These are phyloP conservation scores for Sordariomycetes sp. DNA, from an alignment of 2,329 filamentous ascomycete genomes.

Conservation along the genomic window DNA sequence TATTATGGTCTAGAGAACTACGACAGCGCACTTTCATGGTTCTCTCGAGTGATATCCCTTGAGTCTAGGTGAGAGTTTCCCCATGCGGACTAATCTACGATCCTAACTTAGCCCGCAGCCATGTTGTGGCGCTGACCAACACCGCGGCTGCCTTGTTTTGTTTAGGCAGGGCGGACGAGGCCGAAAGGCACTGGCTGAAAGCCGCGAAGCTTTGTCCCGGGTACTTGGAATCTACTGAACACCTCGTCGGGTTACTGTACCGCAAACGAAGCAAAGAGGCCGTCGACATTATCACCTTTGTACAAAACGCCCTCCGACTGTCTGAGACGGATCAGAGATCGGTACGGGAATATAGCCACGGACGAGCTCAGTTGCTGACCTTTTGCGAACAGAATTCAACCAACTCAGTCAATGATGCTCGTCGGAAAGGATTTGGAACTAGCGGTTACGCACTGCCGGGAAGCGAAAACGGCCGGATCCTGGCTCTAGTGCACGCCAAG, in stretches of 20 bases:
- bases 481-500: constrained; percentile 92
- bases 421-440: constrained; percentile 2
- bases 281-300: constrained; percentile 74
- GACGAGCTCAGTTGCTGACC: background rate
- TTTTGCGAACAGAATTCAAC: background rate
- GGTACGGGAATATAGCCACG: no score
- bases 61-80: constrained; percentile 39
- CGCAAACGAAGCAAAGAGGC: constrained; percentile 77
- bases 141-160: constrained; percentile 83
- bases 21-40: constrained; percentile 67
- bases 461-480: constrained; percentile 82
- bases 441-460: constrained; percentile 64
- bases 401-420: background rate
- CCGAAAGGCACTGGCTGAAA: constrained; percentile 74
- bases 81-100: constrained; percentile 12
- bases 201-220: constrained; percentile 77
- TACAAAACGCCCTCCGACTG: constrained; percentile 64
- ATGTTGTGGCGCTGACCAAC: constrained; percentile 91
- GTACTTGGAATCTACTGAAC: constrained; percentile 92
- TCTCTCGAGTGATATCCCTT: constrained; percentile 50
- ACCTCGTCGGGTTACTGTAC: constrained; percentile 82
- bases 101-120: constrained; percentile 34
- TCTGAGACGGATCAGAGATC: no score
- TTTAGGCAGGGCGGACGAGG: constrained; percentile 72
- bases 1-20: constrained; percentile 85